phyloP scores from a whole-genome alignment of 2,329 filamentous ascomycete species.

The Seiridium unicorne region DNA sequence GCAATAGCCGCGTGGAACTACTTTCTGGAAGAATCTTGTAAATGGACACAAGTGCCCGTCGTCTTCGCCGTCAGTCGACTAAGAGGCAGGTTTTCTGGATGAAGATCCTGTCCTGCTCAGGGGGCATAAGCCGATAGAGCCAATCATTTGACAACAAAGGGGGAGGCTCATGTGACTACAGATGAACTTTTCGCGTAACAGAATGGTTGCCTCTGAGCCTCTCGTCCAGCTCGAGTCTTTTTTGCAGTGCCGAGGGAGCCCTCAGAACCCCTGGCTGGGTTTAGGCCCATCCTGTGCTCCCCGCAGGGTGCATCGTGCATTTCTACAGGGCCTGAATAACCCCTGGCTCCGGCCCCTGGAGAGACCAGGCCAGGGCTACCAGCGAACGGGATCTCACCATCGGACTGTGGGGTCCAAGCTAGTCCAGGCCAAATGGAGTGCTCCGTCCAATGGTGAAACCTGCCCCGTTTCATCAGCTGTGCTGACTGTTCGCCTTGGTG shows the following conservation, averaged over 20 bases:
- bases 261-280: background rate
- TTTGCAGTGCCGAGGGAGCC: background rate
- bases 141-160: background rate
- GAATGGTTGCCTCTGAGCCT: background rate
- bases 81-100: background rate
- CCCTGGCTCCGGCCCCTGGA: constrained; percentile 3
- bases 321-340: background rate
- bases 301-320: constrained; percentile 1
- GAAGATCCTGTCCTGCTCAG: no score
- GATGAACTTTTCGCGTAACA: background rate
- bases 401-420: background rate
- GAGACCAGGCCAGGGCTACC: background rate
- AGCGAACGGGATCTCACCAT: constrained; percentile 4
- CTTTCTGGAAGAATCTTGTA: background rate
- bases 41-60: background rate
- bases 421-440: background rate
- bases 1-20: background rate
- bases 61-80: background rate
- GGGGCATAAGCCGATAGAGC: no score
- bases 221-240: background rate
- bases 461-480: constrained; percentile 1
- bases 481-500: background rate
- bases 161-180: background rate
- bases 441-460: constrained; percentile 8
- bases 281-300: background rate